Percentiles rank a stretch among this genome's conserved stretches.
phyloP scores from a whole-genome alignment of 805 yeast genomes.

The Candida saitoana region DNA sequence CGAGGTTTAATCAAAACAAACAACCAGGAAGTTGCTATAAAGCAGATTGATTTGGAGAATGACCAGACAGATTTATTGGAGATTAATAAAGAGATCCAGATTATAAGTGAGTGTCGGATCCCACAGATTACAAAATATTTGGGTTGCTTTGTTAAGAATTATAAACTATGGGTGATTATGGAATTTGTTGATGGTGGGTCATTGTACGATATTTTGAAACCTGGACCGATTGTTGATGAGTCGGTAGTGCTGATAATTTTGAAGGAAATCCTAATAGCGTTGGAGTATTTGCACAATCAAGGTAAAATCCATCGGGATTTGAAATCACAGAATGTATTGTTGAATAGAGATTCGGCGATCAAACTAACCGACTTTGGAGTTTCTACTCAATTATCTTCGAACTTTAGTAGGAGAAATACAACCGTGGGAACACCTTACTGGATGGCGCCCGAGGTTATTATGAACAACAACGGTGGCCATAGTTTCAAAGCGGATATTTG shows the following conservation, averaged over 20 bases:
- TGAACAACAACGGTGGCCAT: constrained; percentile 56
- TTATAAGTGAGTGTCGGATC: constrained; percentile 62
- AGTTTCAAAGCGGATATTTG: constrained; percentile 65
- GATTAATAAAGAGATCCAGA: constrained; percentile 66
- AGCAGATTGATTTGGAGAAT: constrained; percentile 68
- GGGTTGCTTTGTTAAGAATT: constrained; percentile 68
- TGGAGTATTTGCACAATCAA: constrained; percentile 60
- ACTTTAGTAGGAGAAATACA: constrained; percentile 41
- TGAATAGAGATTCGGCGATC: constrained; percentile 35
- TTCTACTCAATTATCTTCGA: constrained; percentile 39
- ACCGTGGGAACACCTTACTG: constrained; percentile 58
- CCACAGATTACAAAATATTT: constrained; percentile 61
- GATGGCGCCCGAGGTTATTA: constrained; percentile 62
- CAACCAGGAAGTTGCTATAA: constrained; percentile 49
- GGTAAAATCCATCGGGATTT: constrained; percentile 70
- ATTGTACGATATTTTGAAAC: constrained; percentile 56
- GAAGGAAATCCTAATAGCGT: constrained; percentile 54
- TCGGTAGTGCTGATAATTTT: constrained; percentile 49
- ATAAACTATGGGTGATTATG: constrained; percentile 76
- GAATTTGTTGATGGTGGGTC: constrained; percentile 80
- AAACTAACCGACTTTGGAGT: constrained; percentile 47
- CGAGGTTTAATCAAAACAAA: constrained; percentile 49
- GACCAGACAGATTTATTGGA: constrained; percentile 63
- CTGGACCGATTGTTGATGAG: constrained; percentile 56
- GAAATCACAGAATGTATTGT: constrained; percentile 39